phyloP scores from a whole-genome alignment of 2,329 filamentous ascomycete species.

The Nigrospora sphaerica region DNA sequence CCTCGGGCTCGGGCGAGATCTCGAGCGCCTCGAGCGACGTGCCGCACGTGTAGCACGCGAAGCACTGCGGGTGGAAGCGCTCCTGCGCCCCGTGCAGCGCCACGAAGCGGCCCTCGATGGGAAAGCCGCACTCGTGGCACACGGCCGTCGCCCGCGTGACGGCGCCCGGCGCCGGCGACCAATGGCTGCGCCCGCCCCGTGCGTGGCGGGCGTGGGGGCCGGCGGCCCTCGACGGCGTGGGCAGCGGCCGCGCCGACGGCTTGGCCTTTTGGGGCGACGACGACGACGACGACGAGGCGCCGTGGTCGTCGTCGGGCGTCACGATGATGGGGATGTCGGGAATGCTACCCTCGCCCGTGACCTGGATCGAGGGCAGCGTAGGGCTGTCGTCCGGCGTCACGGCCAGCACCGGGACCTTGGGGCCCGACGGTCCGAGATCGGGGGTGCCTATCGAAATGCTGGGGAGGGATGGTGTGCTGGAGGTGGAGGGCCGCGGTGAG shows the following conservation, averaged over 20 bases:
- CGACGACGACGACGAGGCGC: conserved; percentile 1
- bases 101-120: conserved; percentile 87
- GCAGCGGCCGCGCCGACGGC: conserved; percentile 36
- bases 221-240: conserved; percentile 32
- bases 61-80: conserved; percentile 91
- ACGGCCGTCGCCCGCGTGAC: conserved; percentile 54
- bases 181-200: conserved; percentile 43
- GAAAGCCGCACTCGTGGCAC: conserved; percentile 76
- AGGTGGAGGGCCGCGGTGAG: conserved; percentile 23
- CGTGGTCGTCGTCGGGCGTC: conserved; percentile 32
- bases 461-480: conserved; percentile 28
- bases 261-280: conserved; percentile 2
- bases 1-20: conserved; percentile 86
- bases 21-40: conserved; percentile 90
- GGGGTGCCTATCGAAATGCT: conserved; percentile 36
- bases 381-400: conserved; percentile 29
- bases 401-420: conserved; percentile 45
- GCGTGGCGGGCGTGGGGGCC: conserved; percentile 23
- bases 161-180: conserved; percentile 47
- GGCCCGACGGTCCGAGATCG: conserved; percentile 18
- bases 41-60: conserved; percentile 80
- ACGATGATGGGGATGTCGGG: conserved; percentile 32
- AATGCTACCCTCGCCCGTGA: conserved; percentile 22
- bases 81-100: conserved; percentile 63
- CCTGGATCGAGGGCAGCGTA: conserved; percentile 32